Evolutionary conservation across 169 alveolate genomes (phyloP).

Genomic region (Eimeria acervulina): DNA sequence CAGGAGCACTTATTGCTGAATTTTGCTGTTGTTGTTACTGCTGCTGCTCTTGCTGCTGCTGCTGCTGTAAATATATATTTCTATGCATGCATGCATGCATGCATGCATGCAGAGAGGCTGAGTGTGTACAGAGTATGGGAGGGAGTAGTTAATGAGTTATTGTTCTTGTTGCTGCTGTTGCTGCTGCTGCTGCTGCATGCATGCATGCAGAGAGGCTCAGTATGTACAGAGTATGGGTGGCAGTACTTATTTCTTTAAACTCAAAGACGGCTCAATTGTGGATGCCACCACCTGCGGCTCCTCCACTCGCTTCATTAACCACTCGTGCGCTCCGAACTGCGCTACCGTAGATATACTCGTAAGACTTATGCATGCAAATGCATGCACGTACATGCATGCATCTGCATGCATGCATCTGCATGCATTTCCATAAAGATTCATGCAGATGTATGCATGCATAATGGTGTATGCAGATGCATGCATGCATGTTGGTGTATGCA

Average conservation of each 20-base stretch:
- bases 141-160: constrained; percentile 29
- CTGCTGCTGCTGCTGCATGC: too few species aligned
- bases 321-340: constrained; percentile 79
- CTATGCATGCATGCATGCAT: background rate
- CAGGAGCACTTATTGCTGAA: too few species aligned
- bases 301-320: constrained; percentile 67
- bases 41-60: background rate
- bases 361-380: background rate
- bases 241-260: constrained; percentile 59
- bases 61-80: too few species aligned
- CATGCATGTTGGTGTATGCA: too few species aligned
- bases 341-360: constrained; percentile 37
- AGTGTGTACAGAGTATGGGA: constrained; percentile 84
- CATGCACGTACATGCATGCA: background rate
- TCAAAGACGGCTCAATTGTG: constrained; percentile 79
- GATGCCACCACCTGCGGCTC: constrained; percentile 82
- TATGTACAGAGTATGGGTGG: constrained; percentile 85
- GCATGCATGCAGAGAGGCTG: constrained; percentile 72
- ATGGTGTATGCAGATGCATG: too few species aligned
- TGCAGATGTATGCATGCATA: too few species aligned
- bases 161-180: too few species aligned
- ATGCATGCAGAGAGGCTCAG: constrained; percentile 74
- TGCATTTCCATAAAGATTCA: too few species aligned
- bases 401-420: background rate
- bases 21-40: background rate